Conservation (phyloP, 2,329 filamentous ascomycete species). For the Pezicula rhizophila region DNA sequence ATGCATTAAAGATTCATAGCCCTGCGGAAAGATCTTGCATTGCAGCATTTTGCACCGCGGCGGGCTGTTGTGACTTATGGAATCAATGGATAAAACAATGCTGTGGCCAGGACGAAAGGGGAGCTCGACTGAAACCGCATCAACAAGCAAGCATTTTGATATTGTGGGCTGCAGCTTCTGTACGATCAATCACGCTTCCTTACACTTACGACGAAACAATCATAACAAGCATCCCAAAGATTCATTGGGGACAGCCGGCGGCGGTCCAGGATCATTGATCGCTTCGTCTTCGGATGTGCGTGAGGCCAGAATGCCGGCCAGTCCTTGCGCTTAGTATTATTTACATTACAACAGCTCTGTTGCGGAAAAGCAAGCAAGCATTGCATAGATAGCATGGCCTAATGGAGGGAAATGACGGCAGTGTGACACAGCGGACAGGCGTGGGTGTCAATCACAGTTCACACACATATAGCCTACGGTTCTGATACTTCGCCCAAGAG, state of each 20-base stretch:
- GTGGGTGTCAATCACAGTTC: too few species aligned
- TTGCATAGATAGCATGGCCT: too few species aligned
- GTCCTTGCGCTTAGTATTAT: too few species aligned
- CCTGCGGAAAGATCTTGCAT: too few species aligned
- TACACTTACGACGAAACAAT: slow-evolving; percentile 1
- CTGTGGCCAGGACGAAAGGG: slow-evolving; percentile 11
- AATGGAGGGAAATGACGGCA: too few species aligned
- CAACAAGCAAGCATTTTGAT: slow-evolving; percentile 8
- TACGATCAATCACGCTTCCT: slow-evolving; percentile 14
- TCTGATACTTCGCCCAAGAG: too few species aligned
- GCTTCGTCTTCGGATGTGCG: background rate
- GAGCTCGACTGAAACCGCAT: slow-evolving; percentile 16
- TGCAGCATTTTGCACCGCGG: background rate
- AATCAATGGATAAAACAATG: slow-evolving; percentile 4
- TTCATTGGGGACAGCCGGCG: background rate
- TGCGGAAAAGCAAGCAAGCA: too few species aligned
- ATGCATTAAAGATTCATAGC: too few species aligned
- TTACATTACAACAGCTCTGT: too few species aligned
- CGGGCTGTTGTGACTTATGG: background rate
- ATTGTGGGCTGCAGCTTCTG: slow-evolving; percentile 3
- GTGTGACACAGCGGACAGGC: too few species aligned
- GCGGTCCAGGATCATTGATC: background rate
- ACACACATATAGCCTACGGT: too few species aligned
- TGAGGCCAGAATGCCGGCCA: too few species aligned
- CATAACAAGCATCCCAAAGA: slow-evolving; percentile 3